Percentiles rank a stretch among this genome's conserved stretches.
Evolutionary conservation across 164 flowering plant species (phyloP).

Genomic region (Macadamia tetraphylla): DNA sequence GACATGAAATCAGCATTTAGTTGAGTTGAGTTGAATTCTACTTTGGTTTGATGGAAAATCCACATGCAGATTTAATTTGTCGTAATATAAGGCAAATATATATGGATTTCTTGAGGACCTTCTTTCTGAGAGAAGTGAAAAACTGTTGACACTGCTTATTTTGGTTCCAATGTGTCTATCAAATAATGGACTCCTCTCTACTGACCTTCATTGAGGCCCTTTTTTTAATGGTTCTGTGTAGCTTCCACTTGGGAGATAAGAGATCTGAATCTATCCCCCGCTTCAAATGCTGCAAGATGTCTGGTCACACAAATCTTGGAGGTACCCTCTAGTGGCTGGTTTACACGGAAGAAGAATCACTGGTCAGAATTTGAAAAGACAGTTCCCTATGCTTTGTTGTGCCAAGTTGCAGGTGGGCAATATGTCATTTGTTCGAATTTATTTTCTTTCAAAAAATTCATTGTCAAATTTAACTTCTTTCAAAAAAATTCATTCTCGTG

Average conservation of each 20-base stretch:
- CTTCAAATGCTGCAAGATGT: slow-evolving; percentile 46
- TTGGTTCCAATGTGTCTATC: too few species aligned
- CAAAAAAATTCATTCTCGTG: too few species aligned
- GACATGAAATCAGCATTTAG: too few species aligned
- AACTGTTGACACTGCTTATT: too few species aligned
- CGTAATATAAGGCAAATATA: too few species aligned
- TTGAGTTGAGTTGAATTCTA: too few species aligned
- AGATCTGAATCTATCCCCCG: slow-evolving; percentile 38
- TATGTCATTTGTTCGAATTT: not conserved
- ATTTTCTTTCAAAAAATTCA: not conserved
- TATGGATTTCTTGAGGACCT: too few species aligned
- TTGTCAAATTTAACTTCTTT: too few species aligned
- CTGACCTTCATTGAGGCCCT: not conserved
- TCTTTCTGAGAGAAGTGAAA: too few species aligned
- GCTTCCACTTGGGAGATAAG: slow-evolving; percentile 97
- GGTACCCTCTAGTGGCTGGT: slow-evolving; percentile 62
- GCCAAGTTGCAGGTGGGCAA: slow-evolving; percentile 83
- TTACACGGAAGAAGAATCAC: slow-evolving; percentile 55
- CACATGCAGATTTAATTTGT: too few species aligned
- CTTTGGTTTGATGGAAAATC: too few species aligned
- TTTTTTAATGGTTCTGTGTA: slow-evolving; percentile 18
- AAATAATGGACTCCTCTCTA: too few species aligned
- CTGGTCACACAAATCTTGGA: slow-evolving; percentile 81
- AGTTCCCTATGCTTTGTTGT: slow-evolving; percentile 64
- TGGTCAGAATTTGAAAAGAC: slow-evolving; percentile 69